Conservation (phyloP, 495 filamentous ascomycete genomes). For the Hypoxylon fragiforme region DNA sequence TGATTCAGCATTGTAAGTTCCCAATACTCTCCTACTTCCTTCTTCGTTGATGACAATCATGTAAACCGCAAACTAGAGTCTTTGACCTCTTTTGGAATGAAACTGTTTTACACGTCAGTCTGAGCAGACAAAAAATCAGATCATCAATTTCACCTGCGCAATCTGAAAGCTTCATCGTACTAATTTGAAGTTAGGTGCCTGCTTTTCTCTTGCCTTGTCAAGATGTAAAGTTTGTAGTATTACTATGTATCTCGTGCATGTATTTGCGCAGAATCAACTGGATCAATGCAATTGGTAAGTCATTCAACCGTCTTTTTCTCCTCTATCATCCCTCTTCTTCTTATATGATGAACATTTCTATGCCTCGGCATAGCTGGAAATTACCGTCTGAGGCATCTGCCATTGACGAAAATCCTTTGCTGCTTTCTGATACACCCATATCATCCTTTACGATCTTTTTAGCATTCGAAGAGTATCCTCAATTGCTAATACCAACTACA, state of each 20-base stretch:
- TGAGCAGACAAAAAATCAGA: slow-evolving; percentile 58
- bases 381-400: slow-evolving; percentile 93
- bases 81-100: slow-evolving; percentile 98
- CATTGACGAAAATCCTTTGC: slow-evolving; percentile 86
- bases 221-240: too few species aligned
- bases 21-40: background rate
- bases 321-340: slow-evolving; percentile 1
- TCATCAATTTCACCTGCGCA: slow-evolving; percentile 6
- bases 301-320: background rate
- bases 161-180: slow-evolving; percentile 29
- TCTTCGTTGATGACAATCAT: slow-evolving; percentile 59
- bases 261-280: too few species aligned
- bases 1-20: slow-evolving; percentile 26
- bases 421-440: slow-evolving; percentile 85
- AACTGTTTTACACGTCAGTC: slow-evolving; percentile 99
- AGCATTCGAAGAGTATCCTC: too few species aligned
- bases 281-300: slow-evolving; percentile 25
- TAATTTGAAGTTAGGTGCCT: slow-evolving; percentile 23
- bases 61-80: slow-evolving; percentile 99
- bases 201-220: too few species aligned
- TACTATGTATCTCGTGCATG: too few species aligned
- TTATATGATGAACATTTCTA: slow-evolving; percentile 78
- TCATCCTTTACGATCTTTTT: too few species aligned
- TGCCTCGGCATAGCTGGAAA: slow-evolving; percentile 95
- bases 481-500: slow-evolving; percentile 9